Evolutionary conservation across 2,329 filamentous ascomycete species (phyloP), one percentile per base, ranked within the genome.

Genomic region (Fusarium equiseti): DNA sequence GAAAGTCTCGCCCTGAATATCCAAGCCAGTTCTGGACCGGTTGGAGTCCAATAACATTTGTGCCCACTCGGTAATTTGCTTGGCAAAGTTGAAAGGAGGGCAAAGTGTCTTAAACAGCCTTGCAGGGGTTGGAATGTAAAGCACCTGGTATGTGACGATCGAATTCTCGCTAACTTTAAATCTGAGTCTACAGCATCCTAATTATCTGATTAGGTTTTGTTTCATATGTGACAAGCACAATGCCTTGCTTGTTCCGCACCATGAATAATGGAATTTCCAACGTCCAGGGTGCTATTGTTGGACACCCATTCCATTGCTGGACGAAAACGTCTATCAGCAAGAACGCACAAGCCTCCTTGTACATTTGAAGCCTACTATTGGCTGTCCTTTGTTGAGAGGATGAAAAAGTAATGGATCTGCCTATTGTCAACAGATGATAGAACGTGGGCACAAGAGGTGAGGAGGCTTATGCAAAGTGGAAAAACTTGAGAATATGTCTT

Each of bases 131-230:
- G 66, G 66, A 70, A 70, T 70, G 66, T 4, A 29, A 20, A 12
- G 5, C 18, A 13, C 7, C 13, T 52, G 29, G 55, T 70, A 70
- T 70, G 67, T 70, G 67, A 70, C 31, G 12, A 29, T 27, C 20
- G 8, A 26, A 26, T 20, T 52, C 20, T 27, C 32, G 32, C 16
- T 15, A 54, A 57, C 48, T 45, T 52, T 62, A 52, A 35, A 24
- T 4, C 7, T 35, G 26, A 54, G n/a, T 26, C 46, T 58, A 15
- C 31, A 15, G 13, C 13, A 43, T 43, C 26, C 13, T 42, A 35
- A 16, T 49, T 26, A 12, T 44, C 6, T 8, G 35, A 20, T 26
- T 50, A 26, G 38, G 8, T n/a, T 27, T 18, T 42, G 16, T 52
- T 49, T 55, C 40, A 63, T 51, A 59, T 67, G 56, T 67, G 52